Conservation (phyloP, 106 monocot genomes). For the Ottelia alismoides region DNA sequence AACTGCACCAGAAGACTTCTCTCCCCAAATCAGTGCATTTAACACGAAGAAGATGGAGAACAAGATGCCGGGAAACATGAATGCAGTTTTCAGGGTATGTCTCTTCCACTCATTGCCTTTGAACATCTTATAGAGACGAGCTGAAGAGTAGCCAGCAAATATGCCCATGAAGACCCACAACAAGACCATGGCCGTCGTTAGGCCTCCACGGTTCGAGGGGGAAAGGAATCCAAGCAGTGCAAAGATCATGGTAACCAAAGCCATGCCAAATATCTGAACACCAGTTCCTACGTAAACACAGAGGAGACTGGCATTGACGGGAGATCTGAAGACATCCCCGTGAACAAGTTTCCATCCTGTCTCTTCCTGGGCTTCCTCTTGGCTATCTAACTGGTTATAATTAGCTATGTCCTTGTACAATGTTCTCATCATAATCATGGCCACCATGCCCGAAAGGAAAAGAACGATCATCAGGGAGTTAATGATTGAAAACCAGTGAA, state of each 20-base stretch:
- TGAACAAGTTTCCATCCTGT: constrained; percentile 59
- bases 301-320: constrained; percentile 29
- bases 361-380: constrained; percentile 52
- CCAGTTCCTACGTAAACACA: constrained; percentile 51
- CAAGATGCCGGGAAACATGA: constrained; percentile 33
- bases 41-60: constrained; percentile 37
- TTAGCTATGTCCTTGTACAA: constrained; percentile 47
- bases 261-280: constrained; percentile 48
- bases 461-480: constrained; percentile 53
- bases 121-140: constrained; percentile 46
- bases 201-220: constrained; percentile 39
- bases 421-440: constrained; percentile 58
- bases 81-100: constrained; percentile 44
- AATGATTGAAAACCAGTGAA: constrained; percentile 58
- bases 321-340: constrained; percentile 44
- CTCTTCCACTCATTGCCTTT: constrained; percentile 55
- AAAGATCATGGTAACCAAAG: constrained; percentile 48
- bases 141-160: constrained; percentile 38
- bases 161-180: constrained; percentile 53
- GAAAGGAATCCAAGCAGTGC: constrained; percentile 41
- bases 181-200: constrained; percentile 50
- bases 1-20: constrained; percentile 43
- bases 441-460: constrained; percentile 53
- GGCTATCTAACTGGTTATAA: constrained; percentile 44
- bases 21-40: constrained; percentile 52